Base-by-base conservation (phyloP, 2,329 filamentous ascomycete species). In the Arthrobotrys sinensis region DNA sequence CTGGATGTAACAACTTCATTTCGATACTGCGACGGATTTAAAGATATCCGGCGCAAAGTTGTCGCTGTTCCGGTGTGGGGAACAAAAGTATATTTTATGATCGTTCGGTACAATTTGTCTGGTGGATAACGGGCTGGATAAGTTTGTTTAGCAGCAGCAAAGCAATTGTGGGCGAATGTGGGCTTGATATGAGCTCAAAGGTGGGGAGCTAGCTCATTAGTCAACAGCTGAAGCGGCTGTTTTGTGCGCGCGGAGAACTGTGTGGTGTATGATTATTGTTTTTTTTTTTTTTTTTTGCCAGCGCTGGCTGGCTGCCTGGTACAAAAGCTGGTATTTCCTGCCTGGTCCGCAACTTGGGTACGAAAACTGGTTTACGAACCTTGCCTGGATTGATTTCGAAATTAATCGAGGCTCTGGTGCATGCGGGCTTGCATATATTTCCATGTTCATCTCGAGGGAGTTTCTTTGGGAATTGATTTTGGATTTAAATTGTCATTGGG, bases 341-440 rank as follows among this genome's bases (percentile, higher is more conserved):
- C 50, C 12, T 63, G 55, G 43, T 50, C 32, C 53, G 40, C 46
- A 14, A 40, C 34, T 60, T 60, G 32, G 38, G 16, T 66, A 50
- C 60, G 50, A 73, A 66, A 73, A 73, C 62, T 73, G 69, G 69
- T 65, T 73, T 50, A 57, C n/a, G 24, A 60, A 60, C 62, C 69
- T 40, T 72, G 68, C 34, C 14, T 24, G 16, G 34, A 12, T n/a
- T 21, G 8, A 19, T 14, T 4, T 71, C 16, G 69, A 73, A 73
- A 73, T 73, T 73, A 73, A 65, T 65, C 40, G 69, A 73, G 69
- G 69, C 69, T 73, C 69, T 73, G 64, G 36, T 73, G 69, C 69
- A 73, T 50, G 19, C 7, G 46, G 45, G 21, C 60, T 28, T 73
- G 69, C 69, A 73, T 65, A 60, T 57, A 66, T 43, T 46, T 69